Evolutionary conservation across 2,329 filamentous ascomycete species (phyloP), one percentile per base, ranked within the genome.

Genomic region (Sporothrix phasma): DNA sequence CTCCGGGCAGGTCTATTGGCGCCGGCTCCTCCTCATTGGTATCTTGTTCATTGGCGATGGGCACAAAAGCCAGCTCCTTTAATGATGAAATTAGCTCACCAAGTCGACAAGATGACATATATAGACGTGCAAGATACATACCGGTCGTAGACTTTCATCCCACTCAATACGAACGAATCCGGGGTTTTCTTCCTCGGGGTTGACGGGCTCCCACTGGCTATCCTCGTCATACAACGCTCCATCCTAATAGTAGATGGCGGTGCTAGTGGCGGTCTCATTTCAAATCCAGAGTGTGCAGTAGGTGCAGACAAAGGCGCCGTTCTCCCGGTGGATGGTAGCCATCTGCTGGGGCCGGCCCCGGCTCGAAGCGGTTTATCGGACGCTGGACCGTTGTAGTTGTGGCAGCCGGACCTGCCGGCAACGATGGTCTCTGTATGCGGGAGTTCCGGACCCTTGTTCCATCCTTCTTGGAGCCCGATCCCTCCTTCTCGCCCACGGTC

Each of bases 141-240:
- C 86, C 67, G 81, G 79, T 56, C 87, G 81, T 43, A 81, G 83
- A 70, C 83, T 88, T 61, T 86, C 81, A 73, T 92, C 88, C 89
- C 89, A 93, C 43, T 86, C 87, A 51, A 92, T 76, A 69, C 86
- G 85, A 59, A 86, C 84, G 62, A 85, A 83, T 34, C 87, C 86
- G 6, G 84, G 83, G 13, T 86, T 81, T 34, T 87, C 84, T 24
- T 83, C 85, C 61, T 84, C 79, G 31, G 71, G 69, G 29, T 82
- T 81, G 1, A 88, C 79, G 1, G 89, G 88, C 68, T 91, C 87
- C 89, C 89, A 93, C 63, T 79, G 77, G 51, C 81, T 79, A 67
- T 90, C 88, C 26, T 90, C 87, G 34, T 90, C 78, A 64, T 80
- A 92, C 5, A 92, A 77, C 60, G 86, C 86, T 90, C 85, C 0